A percentile compares a stretch with the other conserved stretches of the same genome.
Evolutionary conservation across 495 filamentous ascomycete species (phyloP).

Genomic region (Neurospora cerealis): DNA sequence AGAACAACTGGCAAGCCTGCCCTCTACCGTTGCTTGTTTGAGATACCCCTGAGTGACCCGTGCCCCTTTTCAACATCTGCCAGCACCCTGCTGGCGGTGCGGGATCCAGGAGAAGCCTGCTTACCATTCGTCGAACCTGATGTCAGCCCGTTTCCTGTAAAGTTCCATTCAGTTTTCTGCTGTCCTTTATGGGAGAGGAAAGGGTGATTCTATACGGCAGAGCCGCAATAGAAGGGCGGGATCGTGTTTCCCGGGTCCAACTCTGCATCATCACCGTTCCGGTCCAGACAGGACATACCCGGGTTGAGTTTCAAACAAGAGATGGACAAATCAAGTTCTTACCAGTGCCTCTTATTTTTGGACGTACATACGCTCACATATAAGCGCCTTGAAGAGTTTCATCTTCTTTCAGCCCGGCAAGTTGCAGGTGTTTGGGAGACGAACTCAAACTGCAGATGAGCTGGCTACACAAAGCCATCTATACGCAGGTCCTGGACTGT

Average conservation of each 20-base stretch:
- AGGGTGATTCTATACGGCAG: neutral
- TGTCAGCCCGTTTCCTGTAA: neutral
- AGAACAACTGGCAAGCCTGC: neutral
- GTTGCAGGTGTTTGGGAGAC: neutral
- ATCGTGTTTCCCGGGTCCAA: neutral
- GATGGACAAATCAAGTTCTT: neutral
- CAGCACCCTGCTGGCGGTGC: neutral
- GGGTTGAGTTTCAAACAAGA: neutral
- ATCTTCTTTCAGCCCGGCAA: neutral
- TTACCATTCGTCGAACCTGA: neutral
- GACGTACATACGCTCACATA: neutral
- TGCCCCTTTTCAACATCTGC: neutral
- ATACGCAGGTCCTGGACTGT: neutral
- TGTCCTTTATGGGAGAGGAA: neutral
- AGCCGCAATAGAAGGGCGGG: neutral
- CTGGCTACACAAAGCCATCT: neutral
- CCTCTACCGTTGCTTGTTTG: neutral
- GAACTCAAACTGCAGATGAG: neutral
- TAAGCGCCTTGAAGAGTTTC: neutral
- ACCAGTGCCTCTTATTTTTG: neutral
- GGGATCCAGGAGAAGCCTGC: neutral
- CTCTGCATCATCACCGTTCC: neutral
- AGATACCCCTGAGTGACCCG: neutral
- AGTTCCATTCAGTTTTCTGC: neutral
- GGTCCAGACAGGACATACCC: neutral